Conservation (phyloP, 441 rosid species). For the Arabidopsis lyrata region DNA sequence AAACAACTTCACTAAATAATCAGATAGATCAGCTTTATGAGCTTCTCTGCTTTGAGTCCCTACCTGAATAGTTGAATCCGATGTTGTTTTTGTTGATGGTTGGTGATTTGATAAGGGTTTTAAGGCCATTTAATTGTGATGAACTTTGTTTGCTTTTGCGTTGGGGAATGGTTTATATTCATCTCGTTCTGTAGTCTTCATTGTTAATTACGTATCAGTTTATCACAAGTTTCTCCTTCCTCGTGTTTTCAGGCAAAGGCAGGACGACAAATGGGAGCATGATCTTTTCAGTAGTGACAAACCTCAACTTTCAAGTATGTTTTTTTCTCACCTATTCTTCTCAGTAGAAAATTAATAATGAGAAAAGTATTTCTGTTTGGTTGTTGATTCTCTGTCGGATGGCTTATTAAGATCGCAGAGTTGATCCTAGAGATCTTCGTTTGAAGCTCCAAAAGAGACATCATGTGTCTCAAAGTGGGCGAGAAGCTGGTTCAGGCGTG, state of each 20-base stretch:
- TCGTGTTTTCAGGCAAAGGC: conserved; percentile 78
- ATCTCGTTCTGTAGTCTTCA: conserved; percentile 4
- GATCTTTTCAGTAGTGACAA: conserved; percentile 72
- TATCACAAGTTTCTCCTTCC: neutral
- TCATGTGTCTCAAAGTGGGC: conserved; percentile 59
- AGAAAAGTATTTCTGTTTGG: conserved; percentile 44
- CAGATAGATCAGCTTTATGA: neutral
- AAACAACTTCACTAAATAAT: neutral
- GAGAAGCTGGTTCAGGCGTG: conserved; percentile 60
- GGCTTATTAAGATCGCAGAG: conserved; percentile 70
- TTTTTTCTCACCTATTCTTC: neutral
- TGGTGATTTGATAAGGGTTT: conserved; percentile 1
- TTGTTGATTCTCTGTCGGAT: conserved; percentile 55
- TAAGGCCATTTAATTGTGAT: conserved; percentile 9
- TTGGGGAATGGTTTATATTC: conserved; percentile 10
- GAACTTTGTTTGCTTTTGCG: conserved; percentile 16
- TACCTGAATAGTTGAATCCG: neutral
- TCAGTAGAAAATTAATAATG: conserved; percentile 42
- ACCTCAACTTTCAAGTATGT: conserved; percentile 74
- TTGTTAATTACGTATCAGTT: conserved; percentile 1
- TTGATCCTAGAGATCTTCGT: conserved; percentile 85
- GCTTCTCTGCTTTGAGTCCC: conserved; percentile 7
- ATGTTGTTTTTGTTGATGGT: neutral
- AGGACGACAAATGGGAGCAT: conserved; percentile 98
- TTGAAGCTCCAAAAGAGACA: conserved; percentile 85